Base-by-base conservation (phyloP, 2,329 filamentous ascomycete genomes). In the Nemania serpens region DNA sequence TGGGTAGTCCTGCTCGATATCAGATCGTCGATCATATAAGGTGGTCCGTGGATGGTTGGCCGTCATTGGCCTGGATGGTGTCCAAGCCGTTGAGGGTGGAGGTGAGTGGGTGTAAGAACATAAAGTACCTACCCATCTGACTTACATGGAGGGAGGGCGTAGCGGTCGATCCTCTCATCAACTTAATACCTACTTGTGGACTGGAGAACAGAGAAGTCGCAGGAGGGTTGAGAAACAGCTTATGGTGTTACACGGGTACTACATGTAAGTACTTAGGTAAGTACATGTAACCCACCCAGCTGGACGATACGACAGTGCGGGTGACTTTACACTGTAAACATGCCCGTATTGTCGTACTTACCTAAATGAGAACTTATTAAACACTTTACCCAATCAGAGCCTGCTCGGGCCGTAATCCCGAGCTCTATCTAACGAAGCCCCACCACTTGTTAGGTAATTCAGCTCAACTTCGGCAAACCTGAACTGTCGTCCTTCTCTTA, bases 391-490 rank as follows among this genome's bases (percentile, higher is more conserved):
- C 58, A 64, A 63, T 65, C 55, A 58, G 55, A 48, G 42, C 33
- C 36, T 47, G 25, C n/a, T 46, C 64, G 64, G 64, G 58, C 64
- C 64, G 64, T 39, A 45, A 52, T 64, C 48, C 64, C 64, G 64
- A 37, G n/a, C 41, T 37, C 15, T 39, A 39, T 33, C 45, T 34
- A 58, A 10, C 36, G 37, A n/a, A 36, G 22, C 48, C 56, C 50
- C 59, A 48, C 45, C 46, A 33, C 29, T 58, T 52, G 50, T 58
- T 58, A 61, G 58, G 58, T 60, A 58, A 61, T 57, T 57, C 61
- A 61, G 61, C 61, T 56, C 49, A 25, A 29, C 48, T 55, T 41
- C 45, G 34, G 37, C 37, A 52, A 15, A 45, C 36, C 18, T 22
- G 11, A 36, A 46, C 46, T 55, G 41, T n/a, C 20, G 18, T 17